Evolutionary conservation across 352 stramenopile species (phyloP).

Genomic region (Globisporangium iwayamae): DNA sequence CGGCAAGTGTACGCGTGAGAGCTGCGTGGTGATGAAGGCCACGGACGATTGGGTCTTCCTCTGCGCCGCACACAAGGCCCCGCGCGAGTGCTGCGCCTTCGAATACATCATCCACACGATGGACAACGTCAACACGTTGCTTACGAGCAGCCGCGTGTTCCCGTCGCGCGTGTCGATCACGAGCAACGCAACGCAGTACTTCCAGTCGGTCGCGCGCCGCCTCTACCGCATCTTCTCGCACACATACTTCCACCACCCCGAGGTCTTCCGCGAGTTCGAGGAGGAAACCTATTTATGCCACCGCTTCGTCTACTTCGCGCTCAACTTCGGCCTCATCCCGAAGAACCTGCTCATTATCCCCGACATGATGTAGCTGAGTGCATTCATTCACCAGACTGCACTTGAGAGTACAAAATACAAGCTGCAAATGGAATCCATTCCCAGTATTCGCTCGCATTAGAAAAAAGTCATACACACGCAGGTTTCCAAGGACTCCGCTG

Average conservation of each 20-base stretch:
- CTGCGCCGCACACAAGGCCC: constrained; percentile 77
- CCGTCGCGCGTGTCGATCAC: constrained; percentile 73
- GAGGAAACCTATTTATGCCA: constrained; percentile 75
- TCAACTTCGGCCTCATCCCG: constrained; percentile 75
- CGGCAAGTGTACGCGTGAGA: constrained; percentile 62
- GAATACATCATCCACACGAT: constrained; percentile 86
- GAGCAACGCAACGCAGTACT: constrained; percentile 81
- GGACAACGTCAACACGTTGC: constrained; percentile 84
- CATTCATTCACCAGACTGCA: too few species aligned
- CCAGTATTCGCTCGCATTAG: background rate
- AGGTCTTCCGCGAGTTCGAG: constrained; percentile 74
- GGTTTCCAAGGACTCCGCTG: too few species aligned
- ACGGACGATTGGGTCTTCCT: constrained; percentile 87
- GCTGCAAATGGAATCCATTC: background rate
- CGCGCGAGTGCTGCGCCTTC: constrained; percentile 81
- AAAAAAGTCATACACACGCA: background rate
- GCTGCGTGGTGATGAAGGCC: constrained; percentile 77
- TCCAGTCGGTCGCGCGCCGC: constrained; percentile 75
- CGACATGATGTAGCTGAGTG: constrained; percentile 36
- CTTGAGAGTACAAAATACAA: constrained; percentile 1
- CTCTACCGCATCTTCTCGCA: constrained; percentile 86
- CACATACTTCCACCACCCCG: constrained; percentile 79
- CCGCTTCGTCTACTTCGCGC: constrained; percentile 81
- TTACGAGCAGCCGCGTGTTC: constrained; percentile 80
- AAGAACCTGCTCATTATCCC: constrained; percentile 84